Evolutionary conservation across 805 yeast genomes (phyloP).

Genomic region (Danielia oregonensis): DNA sequence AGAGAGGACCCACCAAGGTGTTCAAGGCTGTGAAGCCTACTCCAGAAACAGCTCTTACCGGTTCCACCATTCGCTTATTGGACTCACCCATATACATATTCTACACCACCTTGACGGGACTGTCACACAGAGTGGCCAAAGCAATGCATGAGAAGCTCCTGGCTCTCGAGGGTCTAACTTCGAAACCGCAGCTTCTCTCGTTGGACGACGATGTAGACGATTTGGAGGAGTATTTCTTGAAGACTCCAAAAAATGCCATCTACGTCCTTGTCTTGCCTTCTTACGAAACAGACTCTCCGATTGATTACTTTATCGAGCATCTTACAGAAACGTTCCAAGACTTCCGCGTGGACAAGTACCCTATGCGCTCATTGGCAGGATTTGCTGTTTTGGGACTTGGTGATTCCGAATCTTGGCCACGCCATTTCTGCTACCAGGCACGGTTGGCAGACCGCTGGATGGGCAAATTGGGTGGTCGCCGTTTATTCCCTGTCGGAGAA

Average conservation of each 20-base stretch:
- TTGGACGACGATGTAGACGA: slow-evolving; percentile 81
- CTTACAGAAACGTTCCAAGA: slow-evolving; percentile 79
- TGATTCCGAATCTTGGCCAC: slow-evolving; percentile 77
- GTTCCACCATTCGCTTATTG: slow-evolving; percentile 35
- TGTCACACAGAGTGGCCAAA: slow-evolving; percentile 68
- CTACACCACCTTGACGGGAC: slow-evolving; percentile 83
- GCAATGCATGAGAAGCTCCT: slow-evolving; percentile 39
- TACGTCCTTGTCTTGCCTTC: slow-evolving; percentile 82
- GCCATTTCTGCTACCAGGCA: slow-evolving; percentile 86
- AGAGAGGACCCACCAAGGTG: slow-evolving; percentile 36
- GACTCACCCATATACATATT: slow-evolving; percentile 64
- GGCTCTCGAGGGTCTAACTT: slow-evolving; percentile 19
- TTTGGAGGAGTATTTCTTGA: slow-evolving; percentile 75
- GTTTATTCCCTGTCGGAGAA: slow-evolving; percentile 79
- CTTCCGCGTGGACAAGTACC: slow-evolving; percentile 80
- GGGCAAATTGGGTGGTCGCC: slow-evolving; percentile 80
- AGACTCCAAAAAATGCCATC: slow-evolving; percentile 50
- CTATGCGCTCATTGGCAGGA: slow-evolving; percentile 65
- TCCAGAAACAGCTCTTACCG: slow-evolving; percentile 27
- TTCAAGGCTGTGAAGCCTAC: slow-evolving; percentile 36
- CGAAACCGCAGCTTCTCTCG: slow-evolving; percentile 54
- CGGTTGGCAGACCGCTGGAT: slow-evolving; percentile 67
- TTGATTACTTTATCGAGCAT: slow-evolving; percentile 81
- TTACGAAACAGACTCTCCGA: slow-evolving; percentile 88
- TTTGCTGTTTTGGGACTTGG: slow-evolving; percentile 87